Evolutionary conservation across 1,139 yeast genomes (phyloP).

Genomic region (Geotrichum reessii): DNA sequence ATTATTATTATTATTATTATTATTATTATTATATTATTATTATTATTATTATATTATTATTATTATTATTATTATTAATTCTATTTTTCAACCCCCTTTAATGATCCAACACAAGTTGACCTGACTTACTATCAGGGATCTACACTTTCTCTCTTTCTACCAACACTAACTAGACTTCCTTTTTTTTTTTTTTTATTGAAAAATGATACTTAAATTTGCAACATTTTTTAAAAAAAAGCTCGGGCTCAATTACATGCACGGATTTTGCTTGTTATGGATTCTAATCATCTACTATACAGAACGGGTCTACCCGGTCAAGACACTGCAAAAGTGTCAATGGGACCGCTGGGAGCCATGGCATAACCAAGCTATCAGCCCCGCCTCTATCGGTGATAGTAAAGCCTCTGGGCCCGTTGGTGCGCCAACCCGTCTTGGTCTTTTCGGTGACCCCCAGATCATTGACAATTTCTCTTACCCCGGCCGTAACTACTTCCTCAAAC

Average conservation of each 20-base stretch:
- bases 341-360: slow-evolving; percentile 51
- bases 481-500: slow-evolving; percentile 32
- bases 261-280: slow-evolving; percentile 43
- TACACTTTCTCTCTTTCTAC: no score
- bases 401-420: background rate
- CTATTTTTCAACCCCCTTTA: no score
- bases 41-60: background rate
- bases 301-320: slow-evolving; percentile 47
- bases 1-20: no score
- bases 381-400: background rate
- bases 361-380: background rate
- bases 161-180: no score
- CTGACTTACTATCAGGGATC: background rate
- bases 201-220: background rate
- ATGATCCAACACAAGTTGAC: background rate
- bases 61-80: no score
- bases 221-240: background rate
- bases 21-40: background rate
- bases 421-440: slow-evolving; percentile 50
- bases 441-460: slow-evolving; percentile 91
- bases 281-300: slow-evolving; percentile 54
- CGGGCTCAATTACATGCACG: slow-evolving; percentile 8
- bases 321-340: slow-evolving; percentile 58
- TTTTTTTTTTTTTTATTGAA: no score
- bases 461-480: slow-evolving; percentile 62